A percentile compares a stretch with the other conserved stretches of the same genome.
Evolutionary conservation across 129 eudicot genomes (phyloP).

Genomic region (Flaveria sonorensis): DNA sequence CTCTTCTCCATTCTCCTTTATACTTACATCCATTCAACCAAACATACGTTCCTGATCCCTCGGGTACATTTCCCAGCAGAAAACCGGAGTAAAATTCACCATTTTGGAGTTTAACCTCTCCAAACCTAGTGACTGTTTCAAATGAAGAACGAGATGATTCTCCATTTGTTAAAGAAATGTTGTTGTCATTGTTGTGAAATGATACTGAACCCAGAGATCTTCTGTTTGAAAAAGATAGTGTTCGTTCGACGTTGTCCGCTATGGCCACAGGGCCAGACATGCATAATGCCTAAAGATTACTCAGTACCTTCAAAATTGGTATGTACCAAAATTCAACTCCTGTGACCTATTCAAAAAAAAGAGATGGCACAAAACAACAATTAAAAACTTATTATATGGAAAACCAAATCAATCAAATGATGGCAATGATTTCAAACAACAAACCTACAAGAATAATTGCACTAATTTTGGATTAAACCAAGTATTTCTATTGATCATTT

Average conservation of each 20-base stretch:
- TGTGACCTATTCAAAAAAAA: constrained; percentile 3
- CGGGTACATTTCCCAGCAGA: constrained; percentile 61
- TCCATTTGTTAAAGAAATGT: constrained; percentile 40
- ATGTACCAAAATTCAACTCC: background rate
- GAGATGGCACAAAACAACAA: background rate
- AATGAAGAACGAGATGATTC: constrained; percentile 55
- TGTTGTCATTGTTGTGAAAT: constrained; percentile 37
- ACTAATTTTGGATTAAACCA: background rate
- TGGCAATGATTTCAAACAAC: background rate
- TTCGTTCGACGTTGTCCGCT: constrained; percentile 46
- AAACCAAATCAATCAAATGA: background rate
- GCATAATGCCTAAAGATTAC: constrained; percentile 61
- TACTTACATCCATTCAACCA: constrained; percentile 82
- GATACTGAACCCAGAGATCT: constrained; percentile 57
- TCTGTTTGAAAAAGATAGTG: constrained; percentile 49
- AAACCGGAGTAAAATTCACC: constrained; percentile 81
- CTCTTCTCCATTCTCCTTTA: constrained; percentile 88
- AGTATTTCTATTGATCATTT: background rate
- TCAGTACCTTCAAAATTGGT: constrained; percentile 21
- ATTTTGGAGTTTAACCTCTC: constrained; percentile 58
- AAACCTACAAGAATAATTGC: background rate
- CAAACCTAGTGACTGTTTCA: constrained; percentile 47
- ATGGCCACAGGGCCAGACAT: constrained; percentile 86
- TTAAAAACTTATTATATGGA: constrained; percentile 11
- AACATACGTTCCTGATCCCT: constrained; percentile 73